Evolutionary conservation across 2,329 filamentous ascomycete genomes (phyloP).

Genomic region (Aspergillus fructus): DNA sequence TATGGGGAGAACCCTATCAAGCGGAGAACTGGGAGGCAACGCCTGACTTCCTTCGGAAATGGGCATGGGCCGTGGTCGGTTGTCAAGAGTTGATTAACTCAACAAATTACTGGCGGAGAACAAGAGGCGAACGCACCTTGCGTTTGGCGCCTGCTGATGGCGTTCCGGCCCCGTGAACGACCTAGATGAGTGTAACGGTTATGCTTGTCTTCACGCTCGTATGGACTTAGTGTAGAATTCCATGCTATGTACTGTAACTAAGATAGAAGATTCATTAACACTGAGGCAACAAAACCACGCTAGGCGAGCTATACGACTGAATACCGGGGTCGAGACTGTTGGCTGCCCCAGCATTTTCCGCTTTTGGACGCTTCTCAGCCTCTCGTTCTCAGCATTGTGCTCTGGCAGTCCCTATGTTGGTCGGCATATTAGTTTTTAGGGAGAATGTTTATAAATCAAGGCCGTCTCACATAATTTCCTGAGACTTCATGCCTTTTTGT

Average conservation of each 20-base stretch:
- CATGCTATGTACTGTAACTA: too few species aligned
- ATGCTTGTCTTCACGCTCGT: too few species aligned
- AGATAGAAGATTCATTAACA: not conserved
- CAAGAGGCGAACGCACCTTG: too few species aligned
- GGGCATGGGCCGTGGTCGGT: not conserved
- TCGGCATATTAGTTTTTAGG: too few species aligned
- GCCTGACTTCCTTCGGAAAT: not conserved
- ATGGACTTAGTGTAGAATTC: too few species aligned
- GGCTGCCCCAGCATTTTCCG: not conserved
- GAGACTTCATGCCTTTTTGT: too few species aligned
- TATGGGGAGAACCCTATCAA: not conserved
- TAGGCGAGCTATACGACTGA: not conserved
- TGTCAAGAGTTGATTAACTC: not conserved
- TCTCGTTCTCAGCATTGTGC: not conserved
- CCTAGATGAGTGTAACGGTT: too few species aligned
- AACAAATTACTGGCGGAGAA: not conserved
- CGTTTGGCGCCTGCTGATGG: too few species aligned
- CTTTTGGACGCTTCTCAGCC: not conserved
- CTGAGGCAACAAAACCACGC: not conserved
- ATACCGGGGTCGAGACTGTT: not conserved
- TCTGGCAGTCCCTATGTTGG: not conserved
- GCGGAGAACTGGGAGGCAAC: not conserved
- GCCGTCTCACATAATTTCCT: too few species aligned
- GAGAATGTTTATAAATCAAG: too few species aligned
- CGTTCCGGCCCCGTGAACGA: too few species aligned